Evolutionary conservation across 2,329 filamentous ascomycete genomes (phyloP).

Genomic region (Colletotrichum caudatum): DNA sequence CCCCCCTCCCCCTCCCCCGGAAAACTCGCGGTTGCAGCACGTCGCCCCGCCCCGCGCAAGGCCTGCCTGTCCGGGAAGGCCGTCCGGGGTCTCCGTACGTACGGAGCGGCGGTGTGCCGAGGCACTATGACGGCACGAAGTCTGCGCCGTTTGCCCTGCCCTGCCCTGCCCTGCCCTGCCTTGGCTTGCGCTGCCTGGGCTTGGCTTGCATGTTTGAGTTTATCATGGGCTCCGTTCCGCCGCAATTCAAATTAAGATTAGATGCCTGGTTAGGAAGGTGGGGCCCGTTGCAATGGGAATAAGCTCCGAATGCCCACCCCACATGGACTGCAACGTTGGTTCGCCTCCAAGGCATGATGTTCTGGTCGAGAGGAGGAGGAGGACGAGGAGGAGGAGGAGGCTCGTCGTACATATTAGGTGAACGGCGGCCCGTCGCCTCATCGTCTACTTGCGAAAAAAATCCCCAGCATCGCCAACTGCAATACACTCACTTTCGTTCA

Average conservation of each 20-base stretch:
- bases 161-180: too few relatives aligned
- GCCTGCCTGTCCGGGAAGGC: not conserved
- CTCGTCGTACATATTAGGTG: slow-evolving; percentile 23
- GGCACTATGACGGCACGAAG: not conserved
- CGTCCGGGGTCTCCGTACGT: not conserved
- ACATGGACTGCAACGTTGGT: not conserved
- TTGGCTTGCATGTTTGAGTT: not conserved
- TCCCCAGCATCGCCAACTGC: not conserved
- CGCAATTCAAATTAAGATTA: not conserved
- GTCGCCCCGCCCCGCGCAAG: not conserved
- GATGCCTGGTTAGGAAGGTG: not conserved
- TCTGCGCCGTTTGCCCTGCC: too few relatives aligned
- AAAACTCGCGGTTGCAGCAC: not conserved
- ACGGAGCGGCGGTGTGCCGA: not conserved
- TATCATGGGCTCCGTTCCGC: not conserved
- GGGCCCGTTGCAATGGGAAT: not conserved
- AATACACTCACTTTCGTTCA: slow-evolving; percentile 3
- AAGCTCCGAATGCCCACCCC: not conserved
- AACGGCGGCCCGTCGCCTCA: slow-evolving; percentile 23
- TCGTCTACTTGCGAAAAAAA: not conserved
- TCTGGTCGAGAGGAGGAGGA: too few relatives aligned
- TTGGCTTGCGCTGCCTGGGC: too few relatives aligned
- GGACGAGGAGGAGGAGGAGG: too few relatives aligned
- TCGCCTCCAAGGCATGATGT: too few relatives aligned
- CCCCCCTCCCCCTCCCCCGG: not conserved